A percentile compares a stretch with the other conserved stretches of the same genome.
Conservation (phyloP, 345 rosid genomes). For the Erucastrum elatum region DNA sequence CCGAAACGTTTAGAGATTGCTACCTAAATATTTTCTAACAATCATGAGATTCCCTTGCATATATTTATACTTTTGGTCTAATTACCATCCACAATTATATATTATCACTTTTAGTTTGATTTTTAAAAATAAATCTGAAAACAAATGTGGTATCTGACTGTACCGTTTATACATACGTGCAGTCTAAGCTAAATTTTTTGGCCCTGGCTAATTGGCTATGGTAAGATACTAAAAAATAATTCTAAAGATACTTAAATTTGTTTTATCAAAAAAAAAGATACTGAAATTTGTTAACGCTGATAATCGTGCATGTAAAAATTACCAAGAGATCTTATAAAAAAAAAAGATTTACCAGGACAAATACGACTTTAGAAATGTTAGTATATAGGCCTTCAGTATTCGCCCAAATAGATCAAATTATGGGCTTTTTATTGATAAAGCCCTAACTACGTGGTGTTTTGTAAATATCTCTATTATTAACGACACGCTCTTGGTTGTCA, state of each 20-base stretch:
- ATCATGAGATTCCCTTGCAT: constrained; percentile 21
- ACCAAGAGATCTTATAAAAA: no score
- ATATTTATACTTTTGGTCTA: not conserved
- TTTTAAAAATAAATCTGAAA: not conserved
- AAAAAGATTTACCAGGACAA: not conserved
- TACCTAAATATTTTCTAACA: constrained; percentile 5
- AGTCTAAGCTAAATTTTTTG: not conserved
- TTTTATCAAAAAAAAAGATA: no score
- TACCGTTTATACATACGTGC: no score
- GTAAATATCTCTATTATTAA: not conserved
- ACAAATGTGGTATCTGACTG: no score
- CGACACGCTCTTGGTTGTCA: not conserved
- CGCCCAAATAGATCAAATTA: not conserved
- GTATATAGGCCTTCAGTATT: not conserved
- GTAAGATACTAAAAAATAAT: not conserved
- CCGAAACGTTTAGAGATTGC: not conserved
- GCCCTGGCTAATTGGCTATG: not conserved
- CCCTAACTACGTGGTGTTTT: constrained; percentile 5
- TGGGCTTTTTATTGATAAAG: not conserved
- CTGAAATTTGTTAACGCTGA: no score
- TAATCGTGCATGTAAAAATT: no score
- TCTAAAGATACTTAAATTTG: no score
- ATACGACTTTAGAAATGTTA: not conserved
- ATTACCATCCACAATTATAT: not conserved
- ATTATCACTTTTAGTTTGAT: not conserved